These are phyloP conservation scores for Punica granatum DNA, from an alignment of 345 rosid species.

Conservation along the genomic window DNA sequence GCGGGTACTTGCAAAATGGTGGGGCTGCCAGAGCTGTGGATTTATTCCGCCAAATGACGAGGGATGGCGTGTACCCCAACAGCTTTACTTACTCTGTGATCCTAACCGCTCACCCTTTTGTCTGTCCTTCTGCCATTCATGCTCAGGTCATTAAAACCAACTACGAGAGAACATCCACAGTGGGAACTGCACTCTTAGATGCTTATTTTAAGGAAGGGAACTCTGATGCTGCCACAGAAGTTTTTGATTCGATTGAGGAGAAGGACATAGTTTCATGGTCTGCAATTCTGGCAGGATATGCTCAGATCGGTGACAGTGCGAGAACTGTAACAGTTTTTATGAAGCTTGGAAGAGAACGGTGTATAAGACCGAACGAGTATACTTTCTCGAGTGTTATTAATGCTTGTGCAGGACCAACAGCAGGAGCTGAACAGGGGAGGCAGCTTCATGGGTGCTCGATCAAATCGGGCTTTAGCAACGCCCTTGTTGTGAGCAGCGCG, in stretches of 20 bases:
- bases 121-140: conserved; percentile 58
- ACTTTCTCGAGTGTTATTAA: conserved; percentile 72
- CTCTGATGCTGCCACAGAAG: conserved; percentile 47
- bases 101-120: conserved; percentile 47
- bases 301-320: conserved; percentile 62
- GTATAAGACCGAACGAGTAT: conserved; percentile 60
- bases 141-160: conserved; percentile 66
- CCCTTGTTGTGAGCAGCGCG: conserved; percentile 71
- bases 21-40: conserved; percentile 39
- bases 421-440: conserved; percentile 71
- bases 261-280: conserved; percentile 93
- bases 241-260: conserved; percentile 44
- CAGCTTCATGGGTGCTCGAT: conserved; percentile 70
- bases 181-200: conserved; percentile 82
- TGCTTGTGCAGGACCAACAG: conserved; percentile 60
- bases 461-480: conserved; percentile 43
- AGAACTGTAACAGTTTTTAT: conserved; percentile 46
- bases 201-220: conserved; percentile 62
- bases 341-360: conserved; percentile 37
- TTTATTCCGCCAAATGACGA: conserved; percentile 49
- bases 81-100: conserved; percentile 72
- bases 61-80: conserved; percentile 62
- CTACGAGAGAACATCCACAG: conserved; percentile 41
- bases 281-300: conserved; percentile 75
- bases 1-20: conserved; percentile 65